Base-by-base conservation (phyloP, 192 early-diverging fungal genomes). In the Backusella circina region DNA sequence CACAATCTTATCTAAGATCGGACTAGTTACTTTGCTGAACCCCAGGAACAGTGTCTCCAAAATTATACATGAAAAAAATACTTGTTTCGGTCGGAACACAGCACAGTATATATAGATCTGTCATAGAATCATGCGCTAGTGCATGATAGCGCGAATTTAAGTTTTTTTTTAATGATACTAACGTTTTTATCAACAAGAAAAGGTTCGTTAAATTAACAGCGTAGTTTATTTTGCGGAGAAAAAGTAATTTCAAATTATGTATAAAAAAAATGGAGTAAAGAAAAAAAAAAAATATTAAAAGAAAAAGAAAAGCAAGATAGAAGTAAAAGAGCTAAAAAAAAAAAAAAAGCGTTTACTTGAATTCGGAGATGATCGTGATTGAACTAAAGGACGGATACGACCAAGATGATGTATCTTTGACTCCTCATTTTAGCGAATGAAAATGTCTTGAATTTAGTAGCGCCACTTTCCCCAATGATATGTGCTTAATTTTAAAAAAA, bases 1-100 rank as follows among this genome's bases (percentile, higher is more conserved):
- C 65, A 67, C 65, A 35, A 67, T 67, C 65, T 67, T 67, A 67
- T 67, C 65, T 67, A n/a, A 28, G 65, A 67, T 67, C 65, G 65
- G 65, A 67, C 31, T 31, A 33, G 33, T 67, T 67, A 65, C 44
- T 47, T 47, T 28, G 23, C 54, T 61, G 26, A 67, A 67, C 18
- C 65, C 65, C 16, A 35, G 65, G 65, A 35, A 31, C 18, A 67
- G 13, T 67, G 13, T 67, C n/a, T 67, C n/a, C 65, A 35, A 67
- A 33, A 67, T 21, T 15, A 67, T 67, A 32, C 13, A 21, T 35
- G 28, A 33, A 66, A 67, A 31, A 35, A 35, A n/a, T 21, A 12
- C 9, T 35, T 28, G 65, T 31, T 31, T 67, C 28, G n/a, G 28
- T 13, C 8, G 31, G 6, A 47, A 41, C n/a, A n/a, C n/a, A 23